These are phyloP conservation scores for Fusarium nanum DNA, from an alignment of 2,329 filamentous ascomycete species.

Conservation along the genomic window DNA sequence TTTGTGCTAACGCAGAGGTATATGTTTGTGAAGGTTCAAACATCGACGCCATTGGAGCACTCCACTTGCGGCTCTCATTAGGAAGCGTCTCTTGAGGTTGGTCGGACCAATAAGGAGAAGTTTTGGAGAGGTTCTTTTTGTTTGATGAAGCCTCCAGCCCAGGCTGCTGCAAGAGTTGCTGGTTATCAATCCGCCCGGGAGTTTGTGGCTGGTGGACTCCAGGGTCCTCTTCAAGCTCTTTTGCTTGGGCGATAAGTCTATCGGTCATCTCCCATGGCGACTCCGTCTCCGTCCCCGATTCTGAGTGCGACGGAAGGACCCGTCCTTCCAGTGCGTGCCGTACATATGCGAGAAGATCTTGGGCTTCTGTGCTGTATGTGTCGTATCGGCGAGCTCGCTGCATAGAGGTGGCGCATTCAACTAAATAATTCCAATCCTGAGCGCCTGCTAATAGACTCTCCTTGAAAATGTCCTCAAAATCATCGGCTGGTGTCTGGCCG, in stretches of 20 bases:
- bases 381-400: slow-evolving; percentile 26
- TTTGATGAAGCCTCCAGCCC: slow-evolving; percentile 9
- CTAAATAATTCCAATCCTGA: slow-evolving; percentile 51
- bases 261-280: slow-evolving; percentile 52
- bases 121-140: slow-evolving; percentile 23
- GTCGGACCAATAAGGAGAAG: slow-evolving; percentile 49
- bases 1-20: slow-evolving; percentile 5
- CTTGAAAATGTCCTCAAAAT: slow-evolving; percentile 46
- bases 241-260: slow-evolving; percentile 49
- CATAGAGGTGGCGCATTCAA: slow-evolving; percentile 52
- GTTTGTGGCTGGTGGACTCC: slow-evolving; percentile 30
- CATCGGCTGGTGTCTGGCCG: slow-evolving; percentile 46
- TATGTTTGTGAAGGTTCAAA: slow-evolving; percentile 8
- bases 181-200: slow-evolving; percentile 3
- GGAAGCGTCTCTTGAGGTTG: slow-evolving; percentile 30
- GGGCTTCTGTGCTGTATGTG: slow-evolving; percentile 45
- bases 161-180: slow-evolving; percentile 18
- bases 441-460: slow-evolving; percentile 50
- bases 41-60: slow-evolving; percentile 4
- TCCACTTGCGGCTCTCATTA: slow-evolving; percentile 31
- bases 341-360: slow-evolving; percentile 51
- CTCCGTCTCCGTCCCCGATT: slow-evolving; percentile 21
- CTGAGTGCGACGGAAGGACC: not conserved
- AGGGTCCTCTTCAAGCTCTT: slow-evolving; percentile 44
- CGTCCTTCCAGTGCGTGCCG: slow-evolving; percentile 40